Evolutionary conservation across 441 rosid genomes (phyloP), one percentile per base, ranked within the genome.

Genomic region (Melastoma candidum): DNA sequence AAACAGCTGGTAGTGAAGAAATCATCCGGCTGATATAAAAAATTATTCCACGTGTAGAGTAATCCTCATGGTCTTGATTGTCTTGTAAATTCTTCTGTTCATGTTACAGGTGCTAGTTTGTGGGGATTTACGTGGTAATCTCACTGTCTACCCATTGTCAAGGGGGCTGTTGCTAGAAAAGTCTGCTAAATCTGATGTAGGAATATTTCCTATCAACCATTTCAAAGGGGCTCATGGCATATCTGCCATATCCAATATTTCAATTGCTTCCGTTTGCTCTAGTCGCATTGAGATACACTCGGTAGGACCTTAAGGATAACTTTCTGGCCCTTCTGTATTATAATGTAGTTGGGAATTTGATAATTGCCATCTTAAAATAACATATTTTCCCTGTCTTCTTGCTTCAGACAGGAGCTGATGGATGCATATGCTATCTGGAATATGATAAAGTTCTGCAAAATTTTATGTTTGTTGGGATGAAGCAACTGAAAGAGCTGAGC

Each of bases 181-280:
- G 49, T 57, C 80, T 59, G 24, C 59, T 49, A 53, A 63, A 57
- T 51, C 71, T 48, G 78, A 61, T 56, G 50, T 60, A 53, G 78
- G 74, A 70, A 69, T 86, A 63, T 74, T 82, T 70, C 85, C 92
- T 14, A 47, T 74, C 50, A 73, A 61, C 67, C 79, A 76, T 71
- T 93, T 93, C 63, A 93, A 93, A 81, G 95, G 87, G 62, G 92
- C 90, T 63, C 98, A 93, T 68, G 98, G 98, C 55, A 86, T 93
- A 75, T 93, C 98, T 72, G 75, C 77, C 26, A 74, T 93, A 51
- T 77, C 87, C 60, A 84, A 78, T 69, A 68, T 93, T 70, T 74
- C 80, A 53, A 65, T 89, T 57, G 61, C 77, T 58, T 72, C 75
- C 71, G 66, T 77, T 49, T 62, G 74, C 54, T 55, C 73, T 65